Percentiles rank a stretch among this genome's conserved stretches.
These are phyloP conservation scores for Colletotrichum nymphaeae DNA, from an alignment of 2,329 filamentous ascomycete species.

Conservation along the genomic window DNA sequence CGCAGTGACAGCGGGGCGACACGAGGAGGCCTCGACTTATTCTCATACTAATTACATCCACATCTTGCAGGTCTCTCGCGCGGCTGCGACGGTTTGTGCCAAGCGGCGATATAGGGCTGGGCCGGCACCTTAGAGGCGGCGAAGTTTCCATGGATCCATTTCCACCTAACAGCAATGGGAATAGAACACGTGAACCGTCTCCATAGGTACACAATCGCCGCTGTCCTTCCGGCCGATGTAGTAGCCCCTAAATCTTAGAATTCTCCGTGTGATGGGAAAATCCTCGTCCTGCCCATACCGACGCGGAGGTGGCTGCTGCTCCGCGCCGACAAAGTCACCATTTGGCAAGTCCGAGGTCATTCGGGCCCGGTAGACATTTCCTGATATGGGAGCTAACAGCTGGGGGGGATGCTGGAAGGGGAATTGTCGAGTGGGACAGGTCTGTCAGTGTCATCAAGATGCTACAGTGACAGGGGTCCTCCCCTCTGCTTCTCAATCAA, in stretches of 20 bases:
- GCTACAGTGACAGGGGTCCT: slow-evolving; percentile 6
- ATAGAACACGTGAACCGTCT: neutral
- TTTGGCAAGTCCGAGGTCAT: neutral
- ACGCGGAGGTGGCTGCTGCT: neutral
- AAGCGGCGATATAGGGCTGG: slow-evolving; percentile 8
- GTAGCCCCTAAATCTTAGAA: slow-evolving; percentile 8
- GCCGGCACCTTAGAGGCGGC: slow-evolving; percentile 1
- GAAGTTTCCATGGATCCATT: neutral
- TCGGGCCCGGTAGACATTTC: neutral
- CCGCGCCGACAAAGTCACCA: neutral
- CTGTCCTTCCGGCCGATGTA: neutral
- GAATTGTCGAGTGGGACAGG: neutral
- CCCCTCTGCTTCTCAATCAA: slow-evolving; percentile 1
- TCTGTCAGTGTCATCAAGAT: neutral
- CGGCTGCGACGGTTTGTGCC: neutral
- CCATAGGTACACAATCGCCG: neutral
- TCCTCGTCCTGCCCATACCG: neutral
- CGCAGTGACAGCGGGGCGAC: slow-evolving; percentile 3
- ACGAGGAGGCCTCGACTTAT: neutral
- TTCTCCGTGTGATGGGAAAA: neutral
- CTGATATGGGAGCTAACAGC: neutral
- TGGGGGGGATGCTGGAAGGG: neutral
- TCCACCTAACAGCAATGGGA: slow-evolving; percentile 3
- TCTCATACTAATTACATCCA: neutral
- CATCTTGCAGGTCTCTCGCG: neutral